These are phyloP conservation scores for Amanita phalloides DNA, from an alignment of 768 basidiomycete genomes.

Conservation along the genomic window DNA sequence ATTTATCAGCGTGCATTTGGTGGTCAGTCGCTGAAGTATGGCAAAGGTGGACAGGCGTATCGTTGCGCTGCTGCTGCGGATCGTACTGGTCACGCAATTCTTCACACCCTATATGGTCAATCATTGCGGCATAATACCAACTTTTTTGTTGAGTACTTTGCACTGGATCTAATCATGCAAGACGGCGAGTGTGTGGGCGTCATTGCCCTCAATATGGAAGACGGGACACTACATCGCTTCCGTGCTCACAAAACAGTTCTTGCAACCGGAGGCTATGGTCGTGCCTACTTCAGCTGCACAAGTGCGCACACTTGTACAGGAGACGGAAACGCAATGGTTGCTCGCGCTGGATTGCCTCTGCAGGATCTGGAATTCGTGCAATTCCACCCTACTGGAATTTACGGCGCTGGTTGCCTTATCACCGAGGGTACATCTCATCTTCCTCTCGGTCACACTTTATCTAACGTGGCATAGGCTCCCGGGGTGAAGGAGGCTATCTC, in stretches of 20 bases:
- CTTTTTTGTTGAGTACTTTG: constrained; percentile 99
- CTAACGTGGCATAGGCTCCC: constrained; percentile 54
- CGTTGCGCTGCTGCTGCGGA: constrained; percentile 98
- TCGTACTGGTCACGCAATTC: constrained; percentile 95
- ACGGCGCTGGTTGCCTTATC: constrained; percentile 97
- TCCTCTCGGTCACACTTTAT: neutral
- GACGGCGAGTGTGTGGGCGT: constrained; percentile 99
- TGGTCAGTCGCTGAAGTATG: constrained; percentile 92
- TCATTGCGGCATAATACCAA: constrained; percentile 98
- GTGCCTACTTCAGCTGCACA: constrained; percentile 97
- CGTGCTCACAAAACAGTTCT: constrained; percentile 96
- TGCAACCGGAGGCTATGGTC: constrained; percentile 97
- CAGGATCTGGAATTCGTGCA: constrained; percentile 99
- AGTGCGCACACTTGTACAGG: constrained; percentile 98
- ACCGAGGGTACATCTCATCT: constrained; percentile 63
- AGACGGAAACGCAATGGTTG: constrained; percentile 98
- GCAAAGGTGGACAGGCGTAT: constrained; percentile 98
- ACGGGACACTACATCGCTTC: constrained; percentile 98
- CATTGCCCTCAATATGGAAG: constrained; percentile 98
- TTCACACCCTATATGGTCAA: constrained; percentile 99
- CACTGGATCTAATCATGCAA: constrained; percentile 98
- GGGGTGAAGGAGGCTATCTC: constrained; percentile 98
- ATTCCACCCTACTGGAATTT: constrained; percentile 99
- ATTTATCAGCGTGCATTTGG: constrained; percentile 99
- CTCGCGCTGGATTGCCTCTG: constrained; percentile 88